Percentiles rank a stretch among this genome's conserved stretches.
phyloP scores from a whole-genome alignment of 441 rosid species.

The Syzygium malaccense region DNA sequence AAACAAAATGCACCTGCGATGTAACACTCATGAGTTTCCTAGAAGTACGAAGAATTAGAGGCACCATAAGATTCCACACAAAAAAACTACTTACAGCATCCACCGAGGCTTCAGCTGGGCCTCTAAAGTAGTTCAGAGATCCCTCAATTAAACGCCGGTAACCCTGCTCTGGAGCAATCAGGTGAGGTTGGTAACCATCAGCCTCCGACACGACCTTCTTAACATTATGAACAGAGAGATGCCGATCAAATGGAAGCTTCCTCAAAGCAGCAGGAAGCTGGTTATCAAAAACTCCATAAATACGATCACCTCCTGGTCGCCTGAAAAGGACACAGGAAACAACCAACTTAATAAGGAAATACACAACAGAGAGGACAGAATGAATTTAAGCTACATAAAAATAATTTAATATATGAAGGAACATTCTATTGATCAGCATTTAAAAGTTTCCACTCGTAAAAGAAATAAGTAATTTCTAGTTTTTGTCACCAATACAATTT shows the following conservation, averaged over 20 bases:
- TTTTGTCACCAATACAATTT: background rate
- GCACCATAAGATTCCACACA: background rate
- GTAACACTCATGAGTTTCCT: background rate
- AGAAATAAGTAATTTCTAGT: background rate
- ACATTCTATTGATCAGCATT: background rate
- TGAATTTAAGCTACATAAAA: background rate
- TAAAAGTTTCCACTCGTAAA: background rate
- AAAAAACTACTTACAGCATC: slow-evolving; percentile 3
- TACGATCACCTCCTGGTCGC: slow-evolving; percentile 11
- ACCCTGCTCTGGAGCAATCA: slow-evolving; percentile 17
- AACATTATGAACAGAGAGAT: slow-evolving; percentile 9
- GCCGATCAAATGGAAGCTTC: slow-evolving; percentile 16
- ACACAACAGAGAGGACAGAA: background rate
- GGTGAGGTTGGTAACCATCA: slow-evolving; percentile 12
- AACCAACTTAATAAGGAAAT: background rate
- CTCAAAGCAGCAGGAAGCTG: slow-evolving; percentile 13
- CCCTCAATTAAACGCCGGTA: slow-evolving; percentile 10
- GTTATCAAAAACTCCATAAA: slow-evolving; percentile 12
- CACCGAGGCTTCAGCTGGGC: slow-evolving; percentile 14
- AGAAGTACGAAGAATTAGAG: background rate
- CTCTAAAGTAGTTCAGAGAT: slow-evolving; percentile 7
- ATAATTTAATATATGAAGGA: background rate
- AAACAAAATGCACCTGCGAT: slow-evolving; percentile 61
- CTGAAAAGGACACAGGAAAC: background rate
- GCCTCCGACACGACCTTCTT: slow-evolving; percentile 7